These are phyloP conservation scores for Bassia scoparia DNA, from an alignment of 148 eudicot genomes.

Conservation along the genomic window DNA sequence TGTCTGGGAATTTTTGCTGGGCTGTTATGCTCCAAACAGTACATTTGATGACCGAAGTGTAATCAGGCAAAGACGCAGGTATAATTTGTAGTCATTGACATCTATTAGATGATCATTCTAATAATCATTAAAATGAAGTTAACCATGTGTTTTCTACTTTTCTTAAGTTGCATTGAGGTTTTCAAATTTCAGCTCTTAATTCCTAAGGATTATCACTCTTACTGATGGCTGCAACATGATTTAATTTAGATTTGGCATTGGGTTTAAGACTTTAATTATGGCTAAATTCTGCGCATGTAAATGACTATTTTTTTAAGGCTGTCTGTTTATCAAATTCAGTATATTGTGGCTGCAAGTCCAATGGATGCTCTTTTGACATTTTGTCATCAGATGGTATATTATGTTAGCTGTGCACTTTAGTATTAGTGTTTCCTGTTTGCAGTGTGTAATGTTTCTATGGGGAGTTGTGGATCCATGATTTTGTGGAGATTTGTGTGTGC, in stretches of 20 bases:
- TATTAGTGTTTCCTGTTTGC: background rate
- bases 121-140: background rate
- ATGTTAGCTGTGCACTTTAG: slow-evolving; percentile 1
- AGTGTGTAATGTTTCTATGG: background rate
- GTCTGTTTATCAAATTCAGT: background rate
- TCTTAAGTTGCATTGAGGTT: background rate
- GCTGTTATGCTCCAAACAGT: slow-evolving; percentile 90
- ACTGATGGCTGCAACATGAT: background rate
- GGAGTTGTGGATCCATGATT: background rate
- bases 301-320: background rate
- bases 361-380: background rate
- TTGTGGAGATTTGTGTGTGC: background rate
- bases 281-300: background rate
- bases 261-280: background rate
- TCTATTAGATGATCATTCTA: background rate
- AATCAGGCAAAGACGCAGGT: slow-evolving; percentile 72
- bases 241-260: background rate
- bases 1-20: slow-evolving; percentile 94
- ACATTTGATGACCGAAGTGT: slow-evolving; percentile 69
- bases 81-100: slow-evolving; percentile 24
- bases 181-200: slow-evolving; percentile 12
- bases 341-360: background rate
- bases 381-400: background rate
- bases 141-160: too few relatives aligned
- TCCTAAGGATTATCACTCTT: background rate